Base-by-base conservation (phyloP, 2,329 filamentous ascomycete genomes). In the Magnaporthiopsis rhizophila region DNA sequence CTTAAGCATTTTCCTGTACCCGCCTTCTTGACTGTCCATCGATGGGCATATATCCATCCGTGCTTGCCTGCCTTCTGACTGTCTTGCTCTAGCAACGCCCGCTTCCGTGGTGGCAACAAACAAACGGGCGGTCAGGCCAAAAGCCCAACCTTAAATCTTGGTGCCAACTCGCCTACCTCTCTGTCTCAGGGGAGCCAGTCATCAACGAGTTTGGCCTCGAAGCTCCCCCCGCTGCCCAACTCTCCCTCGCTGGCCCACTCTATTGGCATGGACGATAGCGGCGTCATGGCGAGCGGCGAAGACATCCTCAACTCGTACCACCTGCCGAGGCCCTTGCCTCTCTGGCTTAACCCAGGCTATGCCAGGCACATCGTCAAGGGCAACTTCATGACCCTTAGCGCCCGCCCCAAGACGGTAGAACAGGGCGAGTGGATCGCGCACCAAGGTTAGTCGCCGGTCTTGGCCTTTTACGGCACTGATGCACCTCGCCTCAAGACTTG, bases 391-490 rank as follows among this genome's bases (percentile, higher is more conserved):
- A 97, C 94, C 13, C 79, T 98, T 66, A 96, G 93, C 71, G 92
- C 92, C 62, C 89, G 93, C 73, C 94, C 94, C 28, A 93, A 94
- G 80, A 93, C 95, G 65, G 91, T 97, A 59, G 94, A 97, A 72
- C 87, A 92, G 74, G 94, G 92, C 69, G 94, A 98, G 77, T 98
- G 94, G 94, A 84, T 97, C 70, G 93, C 93, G 67, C 92, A 97
- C 76, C 94, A 97, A 82, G 88, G 94, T 96, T 53, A n/a, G 45
- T n/a, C 45, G 45, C 21, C 21, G 18, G 12, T 2, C 45, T n/a
- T 8, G 45, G 7, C 45, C 45, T 53, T 53, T 53, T n/a, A 15
- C 45, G 45, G 45, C 45, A 53, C 21, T 6, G 13, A 38, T 38
- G 12, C 36, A 38, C 12, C 36, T 38, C 13, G 36, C 36, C 2